Conservation (phyloP, 2,329 filamentous ascomycete genomes). For the Penicillium sp. region DNA sequence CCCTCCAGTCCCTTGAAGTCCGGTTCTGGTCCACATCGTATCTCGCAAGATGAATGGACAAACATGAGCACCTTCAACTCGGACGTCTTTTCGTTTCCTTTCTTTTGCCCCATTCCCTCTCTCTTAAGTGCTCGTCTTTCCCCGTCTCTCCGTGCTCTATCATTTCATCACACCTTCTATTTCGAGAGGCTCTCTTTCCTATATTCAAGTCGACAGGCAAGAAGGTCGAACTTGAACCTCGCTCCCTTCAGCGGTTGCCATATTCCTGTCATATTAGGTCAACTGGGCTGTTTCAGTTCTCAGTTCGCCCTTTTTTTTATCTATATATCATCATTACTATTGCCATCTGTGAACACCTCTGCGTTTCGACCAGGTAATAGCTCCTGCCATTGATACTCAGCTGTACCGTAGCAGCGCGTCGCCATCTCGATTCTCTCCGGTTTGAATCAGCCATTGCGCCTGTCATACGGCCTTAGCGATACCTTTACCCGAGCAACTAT, state of each 20-base stretch:
- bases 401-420: conserved; percentile 18
- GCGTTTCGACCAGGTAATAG: conserved; percentile 20
- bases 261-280: conserved; percentile 16
- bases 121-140: not conserved
- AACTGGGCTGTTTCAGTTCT: conserved; percentile 10
- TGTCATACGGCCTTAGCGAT: conserved; percentile 14
- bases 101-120: not conserved
- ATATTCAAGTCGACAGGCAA: conserved; percentile 1
- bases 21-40: not conserved
- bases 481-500: conserved; percentile 5
- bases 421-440: not conserved
- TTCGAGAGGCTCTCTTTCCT: conserved; percentile 1
- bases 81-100: not conserved
- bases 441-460: conserved; percentile 14
- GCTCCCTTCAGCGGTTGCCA: not conserved
- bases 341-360: conserved; percentile 1
- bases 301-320: conserved; percentile 10
- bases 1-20: not conserved
- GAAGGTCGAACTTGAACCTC: not conserved
- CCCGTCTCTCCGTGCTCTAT: not conserved
- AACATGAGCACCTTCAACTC: not conserved
- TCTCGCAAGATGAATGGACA: conserved; percentile 3
- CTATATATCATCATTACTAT: conserved; percentile 22
- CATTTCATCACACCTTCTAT: not conserved
- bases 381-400: conserved; percentile 11